Percentiles rank a stretch among this genome's conserved stretches.
phyloP scores from a whole-genome alignment of 2,329 filamentous ascomycete species.

The Venturia nashicola region DNA sequence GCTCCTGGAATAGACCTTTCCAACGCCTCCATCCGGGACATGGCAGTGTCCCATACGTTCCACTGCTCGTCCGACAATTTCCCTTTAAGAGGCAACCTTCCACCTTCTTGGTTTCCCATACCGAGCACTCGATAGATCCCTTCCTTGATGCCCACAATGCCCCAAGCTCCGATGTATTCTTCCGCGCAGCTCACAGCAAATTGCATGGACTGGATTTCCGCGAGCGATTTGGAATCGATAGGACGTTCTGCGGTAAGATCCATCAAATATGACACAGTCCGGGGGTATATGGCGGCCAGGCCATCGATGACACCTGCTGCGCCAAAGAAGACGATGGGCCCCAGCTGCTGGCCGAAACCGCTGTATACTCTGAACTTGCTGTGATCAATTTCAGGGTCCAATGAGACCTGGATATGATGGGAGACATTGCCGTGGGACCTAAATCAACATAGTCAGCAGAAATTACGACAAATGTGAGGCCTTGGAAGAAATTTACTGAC shows the following conservation, averaged over 20 bases:
- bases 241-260: background rate
- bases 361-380: constrained; percentile 48
- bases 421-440: constrained; percentile 47
- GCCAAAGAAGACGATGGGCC: constrained; percentile 49
- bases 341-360: constrained; percentile 52
- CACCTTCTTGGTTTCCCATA: constrained; percentile 46
- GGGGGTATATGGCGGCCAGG: constrained; percentile 53
- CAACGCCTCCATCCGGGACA: background rate
- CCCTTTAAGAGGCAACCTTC: constrained; percentile 44
- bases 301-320: constrained; percentile 57
- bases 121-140: constrained; percentile 45
- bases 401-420: constrained; percentile 47
- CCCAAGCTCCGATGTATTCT: constrained; percentile 47
- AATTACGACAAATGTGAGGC: background rate
- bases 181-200: constrained; percentile 35
- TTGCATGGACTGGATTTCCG: background rate
- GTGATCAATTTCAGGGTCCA: constrained; percentile 47
- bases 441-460: background rate
- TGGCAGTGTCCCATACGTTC: constrained; percentile 25
- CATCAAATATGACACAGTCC: background rate
- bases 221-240: background rate
- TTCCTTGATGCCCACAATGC: constrained; percentile 55
- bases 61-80: constrained; percentile 48
- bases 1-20: background rate
- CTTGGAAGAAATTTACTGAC: constrained; percentile 22